Conservation (phyloP, 345 rosid species). For the Bruguiera gymnorhiza region DNA sequence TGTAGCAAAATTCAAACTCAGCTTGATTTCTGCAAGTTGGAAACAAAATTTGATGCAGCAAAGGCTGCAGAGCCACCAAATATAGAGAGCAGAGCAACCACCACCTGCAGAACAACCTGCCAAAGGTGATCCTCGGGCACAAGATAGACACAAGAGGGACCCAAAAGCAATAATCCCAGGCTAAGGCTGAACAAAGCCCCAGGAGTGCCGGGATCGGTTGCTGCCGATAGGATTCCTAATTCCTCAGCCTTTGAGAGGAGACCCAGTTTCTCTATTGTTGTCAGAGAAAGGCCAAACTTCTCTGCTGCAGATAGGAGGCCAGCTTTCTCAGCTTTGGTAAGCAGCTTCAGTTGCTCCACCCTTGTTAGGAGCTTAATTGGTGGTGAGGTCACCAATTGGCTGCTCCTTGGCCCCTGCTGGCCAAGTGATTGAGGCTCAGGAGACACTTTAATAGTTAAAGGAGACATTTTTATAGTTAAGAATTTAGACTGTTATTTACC, state of each 20-base stretch:
- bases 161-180: constrained; percentile 63
- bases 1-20: background rate
- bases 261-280: constrained; percentile 87
- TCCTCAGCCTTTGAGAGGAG: constrained; percentile 91
- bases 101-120: constrained; percentile 62
- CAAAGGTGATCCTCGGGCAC: constrained; percentile 80
- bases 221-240: constrained; percentile 80
- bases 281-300: constrained; percentile 75
- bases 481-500: no score
- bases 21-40: constrained; percentile 61
- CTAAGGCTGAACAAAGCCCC: constrained; percentile 55
- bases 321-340: constrained; percentile 85
- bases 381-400: constrained; percentile 20
- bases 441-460: no score
- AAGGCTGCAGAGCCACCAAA: constrained; percentile 89
- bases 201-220: constrained; percentile 77
- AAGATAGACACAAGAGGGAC: constrained; percentile 70
- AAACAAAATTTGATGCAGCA: constrained; percentile 74
- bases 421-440: constrained; percentile 13
- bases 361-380: constrained; percentile 80
- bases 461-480: no score
- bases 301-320: constrained; percentile 89
- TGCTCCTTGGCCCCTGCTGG: constrained; percentile 43
- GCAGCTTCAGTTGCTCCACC: constrained; percentile 85
- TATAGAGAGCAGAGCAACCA: constrained; percentile 50